Base-by-base conservation (phyloP, 2,329 filamentous ascomycete genomes). In the Ophiostoma quercus region DNA sequence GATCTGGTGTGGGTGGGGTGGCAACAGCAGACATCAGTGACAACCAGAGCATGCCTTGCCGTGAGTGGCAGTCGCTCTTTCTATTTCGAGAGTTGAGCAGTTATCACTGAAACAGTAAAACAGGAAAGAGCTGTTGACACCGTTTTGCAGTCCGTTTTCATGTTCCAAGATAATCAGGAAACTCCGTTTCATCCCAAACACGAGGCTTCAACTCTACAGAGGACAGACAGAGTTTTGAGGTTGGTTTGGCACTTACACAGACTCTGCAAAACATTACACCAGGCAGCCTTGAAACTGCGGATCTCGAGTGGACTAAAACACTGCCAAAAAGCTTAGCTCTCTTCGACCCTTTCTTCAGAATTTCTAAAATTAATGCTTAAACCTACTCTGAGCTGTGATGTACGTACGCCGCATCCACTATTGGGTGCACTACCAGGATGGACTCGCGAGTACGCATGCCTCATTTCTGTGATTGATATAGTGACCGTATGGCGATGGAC, bases 241-340 rank as follows among this genome's bases (percentile, higher is more conserved):
- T 12, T 41, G 39, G 39, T 14, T 41, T 14, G 11, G 9, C 39
- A 41, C 34, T 34, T 9, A 51, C 47, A 54, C 54, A 29, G 54
- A 60, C 22, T 54, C 47, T 54, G 47, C n/a, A 57, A 6, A 47
- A 47, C 43, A 47, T 47, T 22, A 57, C 16, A 22, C n/a, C 51
- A 57, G 51, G 22, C 22, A 57, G 51, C 57, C 57, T 62, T 62
- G 57, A 62, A 29, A 62, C 57, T 32, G 14, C 25, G 57, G 22
- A 62, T 57, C 51, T 57, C n/a, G n/a, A 57, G n/a, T 25, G 51
- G 51, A 25, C 51, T 57, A 47, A 47, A 41, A 43, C 41, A n/a
- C 67, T 37, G 39, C 22, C 34, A 65, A 69, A 69, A 69, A 66
- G 68, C 68, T 69, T 66, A 29, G 68, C 68, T 29, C 51, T 39